Evolutionary conservation across 306 rosid genomes (phyloP).

Genomic region (Clitoria ternatea): DNA sequence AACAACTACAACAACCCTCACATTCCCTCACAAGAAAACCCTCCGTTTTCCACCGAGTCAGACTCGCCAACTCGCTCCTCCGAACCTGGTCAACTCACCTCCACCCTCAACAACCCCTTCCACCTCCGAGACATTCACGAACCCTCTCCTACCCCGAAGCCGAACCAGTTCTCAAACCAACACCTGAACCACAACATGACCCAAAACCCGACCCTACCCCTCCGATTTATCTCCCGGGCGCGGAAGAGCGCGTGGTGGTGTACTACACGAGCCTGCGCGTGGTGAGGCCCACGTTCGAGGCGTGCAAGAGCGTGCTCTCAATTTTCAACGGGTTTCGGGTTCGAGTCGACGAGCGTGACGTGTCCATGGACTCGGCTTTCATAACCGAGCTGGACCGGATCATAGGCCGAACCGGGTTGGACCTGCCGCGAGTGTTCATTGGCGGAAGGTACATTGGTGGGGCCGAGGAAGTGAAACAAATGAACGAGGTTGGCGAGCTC

Average conservation of each 20-base stretch:
- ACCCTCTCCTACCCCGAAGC: conserved; percentile 5
- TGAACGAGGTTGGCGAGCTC: conserved; percentile 82
- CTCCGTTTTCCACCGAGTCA: conserved; percentile 72
- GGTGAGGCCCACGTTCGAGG: conserved; percentile 73
- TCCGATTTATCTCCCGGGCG: conserved; percentile 38
- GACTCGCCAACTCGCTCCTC: conserved; percentile 59
- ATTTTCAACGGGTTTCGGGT: conserved; percentile 76
- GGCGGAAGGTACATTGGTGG: conserved; percentile 81
- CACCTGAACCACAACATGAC: background rate
- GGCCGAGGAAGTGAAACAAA: conserved; percentile 62
- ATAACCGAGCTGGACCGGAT: conserved; percentile 50
- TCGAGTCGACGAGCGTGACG: conserved; percentile 82
- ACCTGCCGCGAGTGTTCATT: conserved; percentile 69
- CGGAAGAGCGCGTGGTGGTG: conserved; percentile 71
- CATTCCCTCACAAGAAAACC: conserved; percentile 20
- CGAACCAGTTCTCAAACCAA: too few species aligned
- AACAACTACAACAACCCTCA: background rate
- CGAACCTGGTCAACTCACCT: conserved; percentile 38
- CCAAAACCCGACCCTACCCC: background rate
- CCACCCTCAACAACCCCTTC: background rate
- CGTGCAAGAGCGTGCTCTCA: conserved; percentile 65
- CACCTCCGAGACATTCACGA: background rate
- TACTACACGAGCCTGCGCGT: conserved; percentile 90
- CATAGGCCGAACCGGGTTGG: conserved; percentile 36
- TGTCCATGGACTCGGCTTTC: conserved; percentile 72